Evolutionary conservation across 2,329 filamentous ascomycete species (phyloP).

Genomic region (Setomelanomma holmii): DNA sequence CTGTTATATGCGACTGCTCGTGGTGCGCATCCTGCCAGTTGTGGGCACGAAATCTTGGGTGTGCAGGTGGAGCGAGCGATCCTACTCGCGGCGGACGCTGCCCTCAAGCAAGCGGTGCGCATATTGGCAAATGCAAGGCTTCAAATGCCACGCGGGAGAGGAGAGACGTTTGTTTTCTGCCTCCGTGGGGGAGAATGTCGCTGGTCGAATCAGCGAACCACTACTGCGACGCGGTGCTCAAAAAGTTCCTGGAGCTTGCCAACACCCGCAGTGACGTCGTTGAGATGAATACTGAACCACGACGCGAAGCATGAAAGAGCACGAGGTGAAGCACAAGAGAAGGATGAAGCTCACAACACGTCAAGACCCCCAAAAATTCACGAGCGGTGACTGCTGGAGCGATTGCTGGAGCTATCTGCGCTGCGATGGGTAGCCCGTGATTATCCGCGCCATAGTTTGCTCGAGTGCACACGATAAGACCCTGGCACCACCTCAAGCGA

Average conservation of each 20-base stretch:
- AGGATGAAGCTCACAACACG: constrained; percentile 8
- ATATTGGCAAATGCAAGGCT: constrained; percentile 24
- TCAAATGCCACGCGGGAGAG: constrained; percentile 5
- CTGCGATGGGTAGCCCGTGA: constrained; percentile 18
- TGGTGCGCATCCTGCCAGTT: constrained; percentile 22
- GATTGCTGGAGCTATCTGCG: constrained; percentile 4
- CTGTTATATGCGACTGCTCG: constrained; percentile 22
- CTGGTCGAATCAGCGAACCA: background rate
- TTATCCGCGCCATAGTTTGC: constrained; percentile 18
- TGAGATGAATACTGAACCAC: background rate
- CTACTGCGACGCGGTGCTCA: background rate
- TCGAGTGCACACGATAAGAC: constrained; percentile 16
- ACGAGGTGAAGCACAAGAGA: background rate
- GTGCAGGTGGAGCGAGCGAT: constrained; percentile 30
- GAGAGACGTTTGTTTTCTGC: background rate
- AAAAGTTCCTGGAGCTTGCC: background rate
- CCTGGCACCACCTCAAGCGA: constrained; percentile 4
- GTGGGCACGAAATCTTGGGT: constrained; percentile 29
- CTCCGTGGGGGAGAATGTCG: background rate
- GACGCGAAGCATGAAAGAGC: background rate
- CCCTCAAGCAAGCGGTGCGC: constrained; percentile 41
- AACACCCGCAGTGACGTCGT: constrained; percentile 4
- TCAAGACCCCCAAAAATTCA: constrained; percentile 1
- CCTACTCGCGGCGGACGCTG: constrained; percentile 38
- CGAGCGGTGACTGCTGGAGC: background rate